Base-by-base conservation (phyloP, 768 basidiomycete species). In the Podaxis carcinomalis region DNA sequence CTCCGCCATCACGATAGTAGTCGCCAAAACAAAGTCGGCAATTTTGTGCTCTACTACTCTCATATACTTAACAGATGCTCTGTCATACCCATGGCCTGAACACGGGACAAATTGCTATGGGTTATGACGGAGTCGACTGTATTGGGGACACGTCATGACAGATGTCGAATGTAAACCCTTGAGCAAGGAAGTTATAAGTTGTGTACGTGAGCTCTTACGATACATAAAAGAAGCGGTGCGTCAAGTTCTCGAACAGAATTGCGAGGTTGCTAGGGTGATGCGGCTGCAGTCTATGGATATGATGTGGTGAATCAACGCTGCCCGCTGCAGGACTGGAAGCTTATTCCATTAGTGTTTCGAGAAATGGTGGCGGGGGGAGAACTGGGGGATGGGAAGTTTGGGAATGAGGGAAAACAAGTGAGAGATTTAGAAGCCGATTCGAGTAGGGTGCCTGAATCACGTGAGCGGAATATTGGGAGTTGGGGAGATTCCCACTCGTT, bases 391-490 rank as follows among this genome's bases (percentile, higher is more conserved):
- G 5, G n/a, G n/a, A 21, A 5, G 39, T 14, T 51, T 51, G 28
- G 13, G 16, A 35, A 27, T 28, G 32, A 35, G 28, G 4, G 40
- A n/a, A 32, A 28, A 2, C 16, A 3, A 23, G 25, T 23, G 51
- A 36, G 51, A 27, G 14, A 19, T 16, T 32, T 5, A 32, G 19
- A 53, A n/a, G 42, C 42, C 42, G 53, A 55, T 25, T 23, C 19
- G 55, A 42, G 55, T 11, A 32, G 14, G 25, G 56, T 57, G 56
- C 56, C 56, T 57, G 5, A 16, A 27, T 58, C 57, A 58, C 46
- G 57, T 57, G 56, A 16, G 9, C 1, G n/a, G 35, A 57, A n/a
- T 47, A 32, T 47, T 44, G 42, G 44, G 6, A 21, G 1, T 5
- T 36, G 54, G 1, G 1, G 19, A 44, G 42, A 19, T 56, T 56